Conservation (phyloP, 208 protist genomes). For the Trichomonas vaginalis region DNA sequence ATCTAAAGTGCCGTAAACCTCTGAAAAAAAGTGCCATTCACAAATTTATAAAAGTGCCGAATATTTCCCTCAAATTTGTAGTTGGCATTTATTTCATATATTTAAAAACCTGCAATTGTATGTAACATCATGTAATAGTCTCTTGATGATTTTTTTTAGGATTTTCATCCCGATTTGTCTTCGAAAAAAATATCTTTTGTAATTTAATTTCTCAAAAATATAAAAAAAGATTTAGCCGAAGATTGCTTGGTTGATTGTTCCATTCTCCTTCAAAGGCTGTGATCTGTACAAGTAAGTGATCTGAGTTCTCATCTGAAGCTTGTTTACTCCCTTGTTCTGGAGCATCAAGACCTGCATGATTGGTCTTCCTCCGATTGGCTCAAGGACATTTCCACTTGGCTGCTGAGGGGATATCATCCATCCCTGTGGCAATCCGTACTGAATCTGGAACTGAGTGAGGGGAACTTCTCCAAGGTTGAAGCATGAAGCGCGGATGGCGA, state of each 20-base stretch:
- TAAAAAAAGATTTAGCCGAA: no score
- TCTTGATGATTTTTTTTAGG: no score
- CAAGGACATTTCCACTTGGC: background rate
- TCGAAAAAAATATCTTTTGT: no score
- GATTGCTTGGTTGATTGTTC: background rate
- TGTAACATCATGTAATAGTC: no score
- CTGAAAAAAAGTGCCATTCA: no score
- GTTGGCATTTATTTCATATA: no score
- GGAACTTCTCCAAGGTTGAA: background rate
- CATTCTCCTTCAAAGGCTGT: background rate
- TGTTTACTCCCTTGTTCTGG: background rate
- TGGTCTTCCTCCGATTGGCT: background rate
- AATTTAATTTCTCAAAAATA: no score
- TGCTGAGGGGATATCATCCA: background rate
- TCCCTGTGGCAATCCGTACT: background rate
- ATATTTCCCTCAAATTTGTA: no score
- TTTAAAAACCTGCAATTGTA: no score
- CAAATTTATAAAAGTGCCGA: no score
- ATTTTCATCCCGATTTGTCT: no score
- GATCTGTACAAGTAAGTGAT: background rate
- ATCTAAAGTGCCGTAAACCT: background rate
- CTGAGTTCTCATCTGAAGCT: background rate
- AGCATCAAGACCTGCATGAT: background rate
- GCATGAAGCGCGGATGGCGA: background rate
- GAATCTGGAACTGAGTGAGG: background rate